A percentile compares a stretch with the other conserved stretches of the same genome.
Evolutionary conservation across 352 stramenopile genomes (phyloP).

Genomic region (Globisporangium orthogonon): DNA sequence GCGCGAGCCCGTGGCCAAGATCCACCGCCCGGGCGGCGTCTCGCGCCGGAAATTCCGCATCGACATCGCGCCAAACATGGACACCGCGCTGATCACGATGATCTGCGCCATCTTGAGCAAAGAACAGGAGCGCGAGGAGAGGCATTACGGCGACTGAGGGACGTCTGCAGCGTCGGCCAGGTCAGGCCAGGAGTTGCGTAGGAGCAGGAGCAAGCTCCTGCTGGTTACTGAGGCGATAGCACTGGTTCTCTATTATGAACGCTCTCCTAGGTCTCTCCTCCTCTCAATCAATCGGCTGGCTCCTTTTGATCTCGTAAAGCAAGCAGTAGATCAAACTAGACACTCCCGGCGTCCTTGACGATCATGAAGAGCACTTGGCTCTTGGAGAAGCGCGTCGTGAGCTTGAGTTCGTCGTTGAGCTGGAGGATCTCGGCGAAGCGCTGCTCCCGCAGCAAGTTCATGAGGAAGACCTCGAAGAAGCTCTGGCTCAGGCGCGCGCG

Average conservation of each 20-base stretch:
- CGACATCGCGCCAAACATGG: slow-evolving; percentile 22
- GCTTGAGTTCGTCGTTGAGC: slow-evolving; percentile 9
- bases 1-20: neutral
- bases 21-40: neutral
- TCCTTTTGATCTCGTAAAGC: no score
- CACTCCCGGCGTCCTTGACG: slow-evolving; percentile 25
- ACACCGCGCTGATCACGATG: slow-evolving; percentile 22
- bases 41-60: slow-evolving; percentile 12
- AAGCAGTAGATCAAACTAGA: slow-evolving; percentile 18
- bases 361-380: slow-evolving; percentile 11
- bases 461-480: slow-evolving; percentile 19
- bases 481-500: slow-evolving; percentile 8
- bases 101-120: slow-evolving; percentile 21
- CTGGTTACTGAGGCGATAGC: no score
- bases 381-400: slow-evolving; percentile 14
- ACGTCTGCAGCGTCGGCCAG: no score
- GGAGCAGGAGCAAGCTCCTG: no score
- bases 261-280: neutral
- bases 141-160: neutral
- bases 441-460: slow-evolving; percentile 11
- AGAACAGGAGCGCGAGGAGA: neutral
- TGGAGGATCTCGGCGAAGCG: slow-evolving; percentile 7
- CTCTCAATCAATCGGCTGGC: no score
- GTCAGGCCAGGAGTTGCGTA: no score
- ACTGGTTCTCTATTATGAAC: neutral